Evolutionary conservation across 2,329 filamentous ascomycete genomes (phyloP), one percentile per base, ranked within the genome.

Genomic region (Penicillium sp.): DNA sequence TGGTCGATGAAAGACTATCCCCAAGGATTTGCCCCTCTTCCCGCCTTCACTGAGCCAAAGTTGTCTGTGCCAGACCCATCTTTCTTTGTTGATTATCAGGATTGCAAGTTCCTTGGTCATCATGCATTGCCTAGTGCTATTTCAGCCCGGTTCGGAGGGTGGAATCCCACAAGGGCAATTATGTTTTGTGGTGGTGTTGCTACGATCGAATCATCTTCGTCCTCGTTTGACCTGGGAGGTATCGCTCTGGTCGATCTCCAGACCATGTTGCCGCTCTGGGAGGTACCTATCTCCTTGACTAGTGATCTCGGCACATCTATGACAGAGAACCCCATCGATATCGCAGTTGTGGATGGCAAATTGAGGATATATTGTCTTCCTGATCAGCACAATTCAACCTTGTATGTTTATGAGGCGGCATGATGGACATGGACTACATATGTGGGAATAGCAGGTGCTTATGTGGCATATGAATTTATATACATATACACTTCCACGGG

Each of bases 261-360:
- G 48, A 77, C 73, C 0, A 80, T 82, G 78, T 47, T 70, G 9
- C 76, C 80, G 0, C 59, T 82, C 29, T 74, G 72, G 19, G 79
- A 83, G 60, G 70, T 82, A 1, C 80, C 80, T 1, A 69, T 82
- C 16, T 71, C 74, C 6, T 67, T 81, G 61, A 66, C 71, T 49
- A 79, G 74, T 45, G 72, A 67, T 7, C 63, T 70, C 16, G 77
- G 79, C 1, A 71, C 69, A 2, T 59, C 74, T 7, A 63, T 82
- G 59, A 81, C 80, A 8, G 75, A 80, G 73, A 82, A 82, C 57
- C 80, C 81, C 3, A 72, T 82, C 58, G 79, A 82, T 53, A 74
- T 77, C 3, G 72, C 74, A 10, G 67, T 82, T 4, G 73, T 78
- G 11, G 69, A 78, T 52, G 79, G 78, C 1, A 76, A 71, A 61